These are phyloP conservation scores for Meira miltonrushii DNA, from an alignment of 1,284 basidiomycete species.

Conservation along the genomic window DNA sequence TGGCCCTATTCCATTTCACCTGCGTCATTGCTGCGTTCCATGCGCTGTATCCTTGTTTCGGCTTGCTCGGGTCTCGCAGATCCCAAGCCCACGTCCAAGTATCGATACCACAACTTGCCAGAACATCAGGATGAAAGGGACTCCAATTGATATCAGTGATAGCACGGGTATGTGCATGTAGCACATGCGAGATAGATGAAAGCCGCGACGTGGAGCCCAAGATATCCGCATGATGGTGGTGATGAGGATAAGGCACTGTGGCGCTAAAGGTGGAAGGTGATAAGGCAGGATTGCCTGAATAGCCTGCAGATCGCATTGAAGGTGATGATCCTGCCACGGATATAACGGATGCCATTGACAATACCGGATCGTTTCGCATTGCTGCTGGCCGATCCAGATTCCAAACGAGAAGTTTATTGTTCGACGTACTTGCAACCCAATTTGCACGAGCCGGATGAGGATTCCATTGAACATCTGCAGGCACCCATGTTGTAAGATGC, in stretches of 20 bases:
- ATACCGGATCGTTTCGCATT: conserved; percentile 5
- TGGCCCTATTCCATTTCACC: conserved; percentile 40
- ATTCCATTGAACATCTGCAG: conserved; percentile 91
- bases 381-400: conserved; percentile 62
- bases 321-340: conserved; percentile 1
- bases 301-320: conserved; percentile 8
- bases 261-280: conserved; percentile 6
- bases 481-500: conserved; percentile 93
- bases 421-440: conserved; percentile 90
- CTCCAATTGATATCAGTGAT: conserved; percentile 53
- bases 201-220: conserved; percentile 12
- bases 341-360: conserved; percentile 3
- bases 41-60: conserved; percentile 44
- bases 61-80: conserved; percentile 37
- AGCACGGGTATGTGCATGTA: conserved; percentile 45
- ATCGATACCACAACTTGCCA: conserved; percentile 49
- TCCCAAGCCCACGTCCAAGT: conserved; percentile 52
- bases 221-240: conserved; percentile 6
- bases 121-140: conserved; percentile 45
- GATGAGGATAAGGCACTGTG: conserved; percentile 15
- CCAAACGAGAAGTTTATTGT: conserved; percentile 94
- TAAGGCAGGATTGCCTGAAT: conserved; percentile 18
- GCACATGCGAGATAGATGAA: conserved; percentile 42
- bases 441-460: conserved; percentile 77
- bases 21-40: conserved; percentile 51